phyloP scores from a whole-genome alignment of 495 filamentous ascomycete genomes.

The Penicillium paxilli region DNA sequence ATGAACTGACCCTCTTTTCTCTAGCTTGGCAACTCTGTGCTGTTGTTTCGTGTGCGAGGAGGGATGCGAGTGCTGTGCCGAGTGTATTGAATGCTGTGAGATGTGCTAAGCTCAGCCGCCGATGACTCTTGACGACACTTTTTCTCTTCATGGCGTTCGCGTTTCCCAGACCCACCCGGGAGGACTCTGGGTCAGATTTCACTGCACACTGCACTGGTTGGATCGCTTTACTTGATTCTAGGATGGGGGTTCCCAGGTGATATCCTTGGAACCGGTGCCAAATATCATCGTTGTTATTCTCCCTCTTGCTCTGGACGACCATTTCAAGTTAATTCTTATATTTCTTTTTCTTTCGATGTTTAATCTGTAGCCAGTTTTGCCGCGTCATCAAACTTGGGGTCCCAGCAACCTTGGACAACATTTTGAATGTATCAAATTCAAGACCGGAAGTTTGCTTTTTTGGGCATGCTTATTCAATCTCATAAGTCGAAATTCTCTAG shows the following conservation, averaged over 20 bases:
- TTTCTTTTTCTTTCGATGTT: no score
- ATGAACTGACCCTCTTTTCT: background rate
- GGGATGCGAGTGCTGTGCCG: slow-evolving; percentile 75
- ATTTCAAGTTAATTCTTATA: background rate
- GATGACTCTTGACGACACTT: slow-evolving; percentile 15
- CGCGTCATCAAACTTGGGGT: no score
- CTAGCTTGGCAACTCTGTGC: slow-evolving; percentile 66
- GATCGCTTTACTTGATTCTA: background rate
- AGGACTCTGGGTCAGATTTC: slow-evolving; percentile 5
- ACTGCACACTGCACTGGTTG: slow-evolving; percentile 7
- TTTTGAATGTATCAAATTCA: no score
- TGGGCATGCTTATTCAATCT: no score
- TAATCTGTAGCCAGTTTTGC: no score
- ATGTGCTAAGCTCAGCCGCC: slow-evolving; percentile 41
- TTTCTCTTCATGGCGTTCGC: slow-evolving; percentile 26
- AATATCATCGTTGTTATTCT: background rate
- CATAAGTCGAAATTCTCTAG: no score
- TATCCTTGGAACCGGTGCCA: background rate
- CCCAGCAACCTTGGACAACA: no score
- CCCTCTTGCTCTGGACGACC: background rate
- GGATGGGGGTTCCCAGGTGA: background rate
- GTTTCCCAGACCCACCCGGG: slow-evolving; percentile 5
- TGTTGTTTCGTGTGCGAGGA: slow-evolving; percentile 80
- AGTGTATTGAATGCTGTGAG: slow-evolving; percentile 65
- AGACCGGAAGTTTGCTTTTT: no score